Base-by-base conservation (phyloP, 2,329 filamentous ascomycete species). In the Epicoccum sorghinum region DNA sequence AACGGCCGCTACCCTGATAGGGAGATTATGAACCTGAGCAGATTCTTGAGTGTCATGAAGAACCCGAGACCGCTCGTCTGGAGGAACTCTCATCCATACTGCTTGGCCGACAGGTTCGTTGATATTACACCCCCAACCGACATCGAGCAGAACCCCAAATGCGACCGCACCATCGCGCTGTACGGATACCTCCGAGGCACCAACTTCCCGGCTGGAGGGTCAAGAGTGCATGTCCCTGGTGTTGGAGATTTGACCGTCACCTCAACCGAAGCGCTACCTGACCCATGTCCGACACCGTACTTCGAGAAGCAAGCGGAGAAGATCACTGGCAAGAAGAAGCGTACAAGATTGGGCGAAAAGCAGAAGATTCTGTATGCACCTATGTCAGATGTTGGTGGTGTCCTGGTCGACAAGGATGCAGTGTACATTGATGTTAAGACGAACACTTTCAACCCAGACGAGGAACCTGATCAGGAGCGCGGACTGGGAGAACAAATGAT, bases 21-120 rank as follows among this genome's bases (percentile, higher is more conserved):
- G 60, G 96, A 99, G 76, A 87, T 99, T 13, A 90, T 98, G 78
- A 99, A 99, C 70, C 77, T 99, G 48, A 96, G 91, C 12, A 86
- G 96, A 50, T 99, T 99, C 75, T 82, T 99, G 62, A 96, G 91
- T 18, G 92, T 99, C 62, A 99, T 99, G 96, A 99, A 99, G 82
- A 99, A 96, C 72, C 93, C 96, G 4, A 85, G 95, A 55, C 95
- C 95, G n/a, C 81, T 99, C 27, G 82, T 99, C 37, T 99, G 95
- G 93, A 85, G 96, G 55, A 99, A 99, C 73, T 89, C 91, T 1
- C 95, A 99, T 79, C 93, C 93, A 4, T 99, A 99, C 74, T 87
- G 91, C 53, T 81, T 99, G 49, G 90, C 95, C 54, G 95, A 99
- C 78, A 91, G 93, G 60, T 96, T 98, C 76, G 84, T 96, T 65